Conservation (phyloP, 306 rosid genomes). For the Chamaecrista fasciculata region DNA sequence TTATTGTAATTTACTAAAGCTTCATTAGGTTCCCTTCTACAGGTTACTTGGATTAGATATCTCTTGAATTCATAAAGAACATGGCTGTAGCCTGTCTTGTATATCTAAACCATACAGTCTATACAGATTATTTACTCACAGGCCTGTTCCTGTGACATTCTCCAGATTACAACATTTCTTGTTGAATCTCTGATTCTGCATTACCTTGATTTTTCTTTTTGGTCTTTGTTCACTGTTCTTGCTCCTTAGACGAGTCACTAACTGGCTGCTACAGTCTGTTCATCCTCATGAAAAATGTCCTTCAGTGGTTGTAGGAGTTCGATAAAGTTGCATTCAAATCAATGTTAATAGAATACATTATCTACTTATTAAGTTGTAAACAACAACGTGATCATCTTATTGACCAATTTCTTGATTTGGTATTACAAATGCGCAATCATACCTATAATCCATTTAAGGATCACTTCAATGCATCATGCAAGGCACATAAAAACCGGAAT, state of each 20-base stretch:
- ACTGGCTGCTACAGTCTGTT: not conserved
- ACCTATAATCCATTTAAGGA: too few relatives aligned
- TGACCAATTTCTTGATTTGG: too few relatives aligned
- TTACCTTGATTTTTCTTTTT: not conserved
- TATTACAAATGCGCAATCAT: too few relatives aligned
- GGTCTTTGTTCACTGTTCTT: not conserved
- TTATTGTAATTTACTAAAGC: constrained; percentile 31
- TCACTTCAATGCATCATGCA: not conserved
- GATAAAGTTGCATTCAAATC: too few relatives aligned
- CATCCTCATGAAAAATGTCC: not conserved
- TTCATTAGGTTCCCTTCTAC: constrained; percentile 27
- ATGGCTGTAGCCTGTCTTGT: constrained; percentile 38
- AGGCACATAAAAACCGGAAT: not conserved
- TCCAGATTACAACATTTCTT: not conserved
- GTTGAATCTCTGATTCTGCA: not conserved
- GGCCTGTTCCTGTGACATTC: not conserved
- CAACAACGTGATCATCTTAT: too few relatives aligned
- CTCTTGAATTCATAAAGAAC: constrained; percentile 20
- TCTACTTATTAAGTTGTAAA: too few relatives aligned
- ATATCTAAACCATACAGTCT: constrained; percentile 25
- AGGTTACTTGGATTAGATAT: constrained; percentile 17
- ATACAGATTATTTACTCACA: constrained; percentile 24
- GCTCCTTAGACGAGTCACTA: not conserved
- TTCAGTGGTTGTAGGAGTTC: not conserved
- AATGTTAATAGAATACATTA: too few relatives aligned